Evolutionary conservation across 2,329 filamentous ascomycete species (phyloP).

Genomic region (Monosporascus cannonballus): DNA sequence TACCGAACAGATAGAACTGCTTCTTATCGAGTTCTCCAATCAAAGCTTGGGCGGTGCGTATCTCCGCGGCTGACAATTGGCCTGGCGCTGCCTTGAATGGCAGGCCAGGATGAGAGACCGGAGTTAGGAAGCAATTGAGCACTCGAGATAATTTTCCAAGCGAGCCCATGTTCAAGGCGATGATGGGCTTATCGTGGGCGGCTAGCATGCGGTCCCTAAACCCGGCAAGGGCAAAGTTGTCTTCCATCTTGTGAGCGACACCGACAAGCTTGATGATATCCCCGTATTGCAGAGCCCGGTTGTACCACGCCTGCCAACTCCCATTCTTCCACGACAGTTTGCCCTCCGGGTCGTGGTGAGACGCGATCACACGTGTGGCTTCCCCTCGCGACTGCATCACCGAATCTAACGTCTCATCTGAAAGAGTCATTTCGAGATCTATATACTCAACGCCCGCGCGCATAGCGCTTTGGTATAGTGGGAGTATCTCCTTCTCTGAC

Average conservation of each 20-base stretch:
- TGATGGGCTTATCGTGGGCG: slow-evolving; percentile 75
- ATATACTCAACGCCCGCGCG: slow-evolving; percentile 87
- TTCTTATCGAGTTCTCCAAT: slow-evolving; percentile 72
- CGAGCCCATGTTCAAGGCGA: slow-evolving; percentile 92
- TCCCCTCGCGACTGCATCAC: slow-evolving; percentile 62
- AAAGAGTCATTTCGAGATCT: slow-evolving; percentile 85
- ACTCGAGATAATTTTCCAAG: slow-evolving; percentile 85
- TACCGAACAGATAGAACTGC: slow-evolving; percentile 83
- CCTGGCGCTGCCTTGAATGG: slow-evolving; percentile 92
- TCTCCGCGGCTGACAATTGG: slow-evolving; percentile 85
- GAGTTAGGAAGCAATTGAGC: slow-evolving; percentile 87
- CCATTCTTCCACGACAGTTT: slow-evolving; percentile 82
- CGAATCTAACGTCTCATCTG: slow-evolving; percentile 65
- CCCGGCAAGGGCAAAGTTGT: slow-evolving; percentile 77
- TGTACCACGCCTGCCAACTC: slow-evolving; percentile 89
- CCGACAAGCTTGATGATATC: slow-evolving; percentile 95
- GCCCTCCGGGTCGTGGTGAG: slow-evolving; percentile 82
- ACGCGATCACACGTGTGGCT: slow-evolving; percentile 81
- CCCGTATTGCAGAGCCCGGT: slow-evolving; percentile 80
- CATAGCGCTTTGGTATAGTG: slow-evolving; percentile 72
- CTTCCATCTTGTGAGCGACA: slow-evolving; percentile 65
- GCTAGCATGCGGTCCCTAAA: slow-evolving; percentile 74
- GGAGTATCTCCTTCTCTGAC: slow-evolving; percentile 61
- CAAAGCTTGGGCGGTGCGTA: slow-evolving; percentile 69
- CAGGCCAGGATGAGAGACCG: slow-evolving; percentile 83